phyloP scores from a whole-genome alignment of 768 basidiomycete species.

The Dioszegia aurantiaca region DNA sequence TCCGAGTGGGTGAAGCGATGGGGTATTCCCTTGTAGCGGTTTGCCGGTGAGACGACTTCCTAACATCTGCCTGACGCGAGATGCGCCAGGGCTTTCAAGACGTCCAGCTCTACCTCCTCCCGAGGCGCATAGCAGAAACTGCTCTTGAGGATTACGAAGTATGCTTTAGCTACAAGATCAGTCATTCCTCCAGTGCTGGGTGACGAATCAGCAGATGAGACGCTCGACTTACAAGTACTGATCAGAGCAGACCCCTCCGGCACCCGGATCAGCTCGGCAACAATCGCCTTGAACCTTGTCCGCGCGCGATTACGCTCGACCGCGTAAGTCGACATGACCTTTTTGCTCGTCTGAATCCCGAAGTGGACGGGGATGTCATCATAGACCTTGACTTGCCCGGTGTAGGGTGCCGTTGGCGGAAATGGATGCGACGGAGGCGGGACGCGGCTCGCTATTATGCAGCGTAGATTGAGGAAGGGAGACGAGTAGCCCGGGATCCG shows the following conservation, averaged over 20 bases:
- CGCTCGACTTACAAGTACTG: background rate
- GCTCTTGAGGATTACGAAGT: background rate
- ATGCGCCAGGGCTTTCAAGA: background rate
- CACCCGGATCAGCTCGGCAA: background rate
- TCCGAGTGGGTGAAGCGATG: no score
- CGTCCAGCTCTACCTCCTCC: background rate
- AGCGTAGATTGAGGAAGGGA: constrained; percentile 6
- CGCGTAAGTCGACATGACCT: background rate
- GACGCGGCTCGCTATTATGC: background rate
- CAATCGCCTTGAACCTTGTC: constrained; percentile 6
- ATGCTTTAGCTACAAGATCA: background rate
- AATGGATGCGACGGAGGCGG: background rate
- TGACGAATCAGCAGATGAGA: background rate
- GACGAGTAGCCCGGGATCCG: background rate
- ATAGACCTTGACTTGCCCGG: background rate
- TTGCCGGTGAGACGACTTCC: no score
- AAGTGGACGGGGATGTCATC: background rate
- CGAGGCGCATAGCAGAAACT: background rate
- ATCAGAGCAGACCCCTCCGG: background rate
- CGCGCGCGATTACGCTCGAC: constrained; percentile 8
- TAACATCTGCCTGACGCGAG: no score
- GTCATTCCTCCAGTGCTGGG: no score
- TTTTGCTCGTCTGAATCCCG: constrained; percentile 3
- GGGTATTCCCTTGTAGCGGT: no score
- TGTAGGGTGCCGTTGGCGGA: background rate